Conservation (phyloP, 371 early-diverging fungal species). For the Syncephalastrum monosporum region DNA sequence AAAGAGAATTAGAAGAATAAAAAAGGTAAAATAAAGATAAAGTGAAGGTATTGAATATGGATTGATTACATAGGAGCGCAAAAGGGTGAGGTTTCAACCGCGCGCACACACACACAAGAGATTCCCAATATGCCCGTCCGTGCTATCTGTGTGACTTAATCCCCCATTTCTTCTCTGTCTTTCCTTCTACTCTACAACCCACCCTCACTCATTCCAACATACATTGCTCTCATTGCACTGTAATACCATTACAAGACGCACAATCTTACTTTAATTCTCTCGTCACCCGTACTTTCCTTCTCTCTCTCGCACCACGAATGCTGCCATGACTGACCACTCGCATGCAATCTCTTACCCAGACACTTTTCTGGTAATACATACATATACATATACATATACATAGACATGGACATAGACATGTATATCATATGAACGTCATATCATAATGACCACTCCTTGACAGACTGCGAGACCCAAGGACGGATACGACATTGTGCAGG, state of each 20-base stretch:
- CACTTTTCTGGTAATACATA: conserved; percentile 6
- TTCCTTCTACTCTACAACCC: background rate
- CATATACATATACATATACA: no score
- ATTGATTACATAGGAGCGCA: background rate
- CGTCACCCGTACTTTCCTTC: background rate
- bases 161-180: conserved; percentile 1
- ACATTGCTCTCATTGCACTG: no score
- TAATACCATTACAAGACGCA: no score
- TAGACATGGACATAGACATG: no score
- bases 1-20: background rate
- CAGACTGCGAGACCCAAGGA: conserved; percentile 48
- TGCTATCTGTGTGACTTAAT: background rate
- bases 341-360: background rate
- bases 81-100: conserved; percentile 6
- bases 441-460: background rate
- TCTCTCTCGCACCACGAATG: background rate
- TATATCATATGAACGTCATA: background rate
- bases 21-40: background rate
- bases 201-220: background rate
- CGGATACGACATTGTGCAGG: conserved; percentile 42
- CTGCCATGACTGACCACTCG: conserved; percentile 1
- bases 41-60: background rate
- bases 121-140: background rate
- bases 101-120: background rate
- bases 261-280: background rate